Evolutionary conservation across 176 grass and related monocot genomes (phyloP), one percentile per base, ranked within the genome.

Genomic region (Oryza meyeriana): DNA sequence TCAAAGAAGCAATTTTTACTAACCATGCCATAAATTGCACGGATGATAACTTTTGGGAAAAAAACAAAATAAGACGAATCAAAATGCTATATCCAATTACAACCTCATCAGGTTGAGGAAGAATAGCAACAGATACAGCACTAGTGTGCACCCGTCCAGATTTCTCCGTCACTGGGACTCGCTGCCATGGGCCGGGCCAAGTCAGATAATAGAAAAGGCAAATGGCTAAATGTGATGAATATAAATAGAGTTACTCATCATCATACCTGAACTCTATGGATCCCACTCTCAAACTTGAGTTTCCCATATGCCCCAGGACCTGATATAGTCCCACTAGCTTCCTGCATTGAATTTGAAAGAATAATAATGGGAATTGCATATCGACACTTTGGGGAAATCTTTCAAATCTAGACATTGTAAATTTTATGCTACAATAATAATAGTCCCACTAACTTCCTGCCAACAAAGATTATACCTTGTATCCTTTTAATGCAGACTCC

Each of bases 81-180:
- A 12, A 48, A 71, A 81, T 67, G 67, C 2, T 71, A 40, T 48
- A 66, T 82, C 39, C 10, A 66, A 91, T 90, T 66, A 18, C 12
- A 55, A 99, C 96, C 92, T 99, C 91, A 68, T 99, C 93, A 45
- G 96, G 93, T 78, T 99, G 90, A 77, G 93, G 96, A 84, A 98
- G 96, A 88, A 95, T 85, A 48, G 93, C 96, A 80, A 95, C 90
- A 47, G 93, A 95, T 48, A 95, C 93, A 69, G 96, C 96, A 87
- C 96, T 98, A 18, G 96, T 98, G 91, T 95, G 93, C 58, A 99
- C 89, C 29, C 87, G 87, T 83, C 93, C 96, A 31, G 96, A 86
- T 78, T 99, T 99, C 77, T 99, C 96, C 44, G 91, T 99, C 70
- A 95, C 79, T 69, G 96, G 96, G 29, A 99, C 89, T 66, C 93